phyloP scores from a whole-genome alignment of 2,329 filamentous ascomycete species.

The Fusarium poae region DNA sequence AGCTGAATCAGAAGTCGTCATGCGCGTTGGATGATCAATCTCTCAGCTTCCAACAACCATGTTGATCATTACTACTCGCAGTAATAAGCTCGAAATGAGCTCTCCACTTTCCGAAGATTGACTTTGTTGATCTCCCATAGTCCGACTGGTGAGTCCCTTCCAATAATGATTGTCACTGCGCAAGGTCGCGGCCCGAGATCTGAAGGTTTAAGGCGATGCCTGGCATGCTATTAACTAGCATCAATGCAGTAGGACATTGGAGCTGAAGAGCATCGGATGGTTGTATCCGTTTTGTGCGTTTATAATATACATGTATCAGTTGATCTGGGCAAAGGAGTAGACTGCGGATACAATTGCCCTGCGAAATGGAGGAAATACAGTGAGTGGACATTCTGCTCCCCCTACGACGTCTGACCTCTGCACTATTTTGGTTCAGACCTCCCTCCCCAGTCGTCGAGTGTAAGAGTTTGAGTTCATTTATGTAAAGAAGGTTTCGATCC shows the following conservation, averaged over 20 bases:
- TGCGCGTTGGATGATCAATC: not conserved
- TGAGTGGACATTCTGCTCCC: fast-evolving
- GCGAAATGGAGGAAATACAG: fast-evolving
- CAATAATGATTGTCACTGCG: not conserved
- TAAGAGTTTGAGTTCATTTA: not conserved
- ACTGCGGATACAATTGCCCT: fast-evolving
- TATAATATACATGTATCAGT: not conserved
- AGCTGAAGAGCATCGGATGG: fast-evolving
- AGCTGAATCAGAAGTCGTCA: not conserved
- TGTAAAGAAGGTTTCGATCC: not conserved
- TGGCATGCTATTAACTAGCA: fast-evolving
- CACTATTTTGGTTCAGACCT: not conserved
- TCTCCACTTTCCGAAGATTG: not conserved
- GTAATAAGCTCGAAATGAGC: not conserved
- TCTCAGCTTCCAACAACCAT: not conserved
- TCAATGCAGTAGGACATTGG: fast-evolving
- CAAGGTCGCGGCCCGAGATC: not conserved
- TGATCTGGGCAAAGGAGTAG: not conserved
- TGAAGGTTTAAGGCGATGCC: too few relatives aligned
- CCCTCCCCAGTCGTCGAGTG: fast-evolving
- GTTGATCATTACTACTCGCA: not conserved
- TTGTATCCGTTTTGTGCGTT: not conserved
- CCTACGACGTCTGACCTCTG: not conserved
- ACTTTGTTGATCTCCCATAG: not conserved
- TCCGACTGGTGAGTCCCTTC: not conserved